A percentile compares a stretch with the other conserved stretches of the same genome.
These are phyloP conservation scores for Lagenaria siceraria DNA, from an alignment of 306 rosid genomes.

Conservation along the genomic window DNA sequence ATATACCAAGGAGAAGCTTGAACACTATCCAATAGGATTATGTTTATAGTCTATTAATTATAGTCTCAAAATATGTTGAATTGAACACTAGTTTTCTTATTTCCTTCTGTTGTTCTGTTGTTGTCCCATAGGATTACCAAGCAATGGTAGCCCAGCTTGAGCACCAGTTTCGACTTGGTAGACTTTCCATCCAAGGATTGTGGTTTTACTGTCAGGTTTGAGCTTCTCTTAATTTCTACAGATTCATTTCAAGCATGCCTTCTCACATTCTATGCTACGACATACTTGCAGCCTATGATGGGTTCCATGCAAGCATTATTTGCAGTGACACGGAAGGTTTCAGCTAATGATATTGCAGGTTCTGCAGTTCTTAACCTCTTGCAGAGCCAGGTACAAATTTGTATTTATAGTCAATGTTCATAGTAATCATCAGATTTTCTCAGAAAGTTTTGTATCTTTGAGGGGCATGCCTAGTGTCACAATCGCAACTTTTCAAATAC, in stretches of 20 bases:
- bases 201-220: slow-evolving; percentile 96
- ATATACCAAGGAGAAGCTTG: background rate
- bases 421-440: background rate
- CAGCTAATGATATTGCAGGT: slow-evolving; percentile 64
- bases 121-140: slow-evolving; percentile 66
- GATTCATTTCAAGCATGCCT: slow-evolving; percentile 5
- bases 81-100: background rate
- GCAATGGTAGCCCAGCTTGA: slow-evolving; percentile 97
- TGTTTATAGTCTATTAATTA: background rate
- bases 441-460: background rate
- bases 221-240: slow-evolving; percentile 15
- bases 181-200: slow-evolving; percentile 92
- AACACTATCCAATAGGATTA: background rate
- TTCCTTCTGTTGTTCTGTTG: background rate
- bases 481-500: too few relatives aligned
- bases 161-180: slow-evolving; percentile 88
- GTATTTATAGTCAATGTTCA: background rate
- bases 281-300: slow-evolving; percentile 73
- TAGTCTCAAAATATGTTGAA: background rate
- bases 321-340: slow-evolving; percentile 65
- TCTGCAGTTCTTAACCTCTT: slow-evolving; percentile 89
- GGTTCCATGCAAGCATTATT: slow-evolving; percentile 81
- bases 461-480: background rate
- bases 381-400: slow-evolving; percentile 73
- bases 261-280: slow-evolving; percentile 6